Percentiles rank a stretch among this genome's conserved stretches.
Conservation (phyloP, 805 yeast species). For the Saccharomycopsis malanga region DNA sequence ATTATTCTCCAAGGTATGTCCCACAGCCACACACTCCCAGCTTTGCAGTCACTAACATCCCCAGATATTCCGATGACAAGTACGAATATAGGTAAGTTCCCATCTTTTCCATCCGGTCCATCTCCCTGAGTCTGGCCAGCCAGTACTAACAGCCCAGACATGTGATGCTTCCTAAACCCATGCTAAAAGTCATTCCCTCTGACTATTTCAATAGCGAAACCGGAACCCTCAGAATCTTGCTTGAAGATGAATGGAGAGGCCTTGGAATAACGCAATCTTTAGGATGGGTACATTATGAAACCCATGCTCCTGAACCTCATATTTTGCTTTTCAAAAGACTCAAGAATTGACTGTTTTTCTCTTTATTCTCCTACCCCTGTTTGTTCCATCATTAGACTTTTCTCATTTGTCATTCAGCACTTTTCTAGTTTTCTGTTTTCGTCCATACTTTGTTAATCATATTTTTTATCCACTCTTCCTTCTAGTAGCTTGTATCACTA, state of each 20-base stretch:
- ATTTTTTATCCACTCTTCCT: too few species aligned
- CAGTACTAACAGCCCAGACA: conserved; percentile 42
- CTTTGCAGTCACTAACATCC: too few species aligned
- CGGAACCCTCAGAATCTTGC: conserved; percentile 82
- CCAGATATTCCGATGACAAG: conserved; percentile 87
- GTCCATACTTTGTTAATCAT: too few species aligned
- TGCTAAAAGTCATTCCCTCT: conserved; percentile 88
- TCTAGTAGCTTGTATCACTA: too few species aligned
- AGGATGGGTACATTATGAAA: conserved; percentile 98
- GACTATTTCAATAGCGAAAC: conserved; percentile 92
- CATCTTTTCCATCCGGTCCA: background rate
- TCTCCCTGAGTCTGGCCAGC: conserved; percentile 5
- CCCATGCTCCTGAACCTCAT: conserved; percentile 98
- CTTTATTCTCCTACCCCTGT: too few species aligned
- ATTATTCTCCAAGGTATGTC: conserved; percentile 88
- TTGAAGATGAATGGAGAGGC: conserved; percentile 99
- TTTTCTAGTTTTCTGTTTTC: too few species aligned
- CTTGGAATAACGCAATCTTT: conserved; percentile 93
- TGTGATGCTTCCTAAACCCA: conserved; percentile 92
- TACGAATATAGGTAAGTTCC: conserved; percentile 61
- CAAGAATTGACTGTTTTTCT: conserved; percentile 8
- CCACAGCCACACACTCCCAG: too few species aligned
- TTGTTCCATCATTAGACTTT: too few species aligned
- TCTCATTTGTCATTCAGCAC: too few species aligned
- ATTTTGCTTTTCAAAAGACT: conserved; percentile 65